Conservation (phyloP, 345 rosid species). For the Eucalyptus tenuipes region DNA sequence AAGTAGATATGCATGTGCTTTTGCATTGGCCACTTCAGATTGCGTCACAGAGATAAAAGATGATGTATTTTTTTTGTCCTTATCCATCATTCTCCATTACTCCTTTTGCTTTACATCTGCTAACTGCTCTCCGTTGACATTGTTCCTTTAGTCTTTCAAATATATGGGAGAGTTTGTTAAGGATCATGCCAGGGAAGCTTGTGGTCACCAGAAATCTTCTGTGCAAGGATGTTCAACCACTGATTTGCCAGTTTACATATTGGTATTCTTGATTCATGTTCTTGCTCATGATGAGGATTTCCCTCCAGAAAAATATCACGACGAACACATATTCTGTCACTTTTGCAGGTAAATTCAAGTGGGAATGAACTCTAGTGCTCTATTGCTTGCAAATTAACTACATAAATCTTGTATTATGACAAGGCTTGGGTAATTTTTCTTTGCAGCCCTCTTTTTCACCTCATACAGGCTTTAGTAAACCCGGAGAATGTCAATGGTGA, state of each 20-base stretch:
- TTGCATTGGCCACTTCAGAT: constrained; percentile 47
- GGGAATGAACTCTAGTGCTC: neutral
- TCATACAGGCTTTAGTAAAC: constrained; percentile 37
- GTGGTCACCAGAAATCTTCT: constrained; percentile 22
- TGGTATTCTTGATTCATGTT: constrained; percentile 71
- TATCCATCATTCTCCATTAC: neutral
- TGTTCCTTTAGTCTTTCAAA: constrained; percentile 37
- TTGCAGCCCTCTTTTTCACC: constrained; percentile 69
- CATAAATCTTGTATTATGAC: neutral
- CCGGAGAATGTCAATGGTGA: constrained; percentile 18
- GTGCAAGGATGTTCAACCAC: constrained; percentile 33
- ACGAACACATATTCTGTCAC: constrained; percentile 46
- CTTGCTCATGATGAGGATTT: constrained; percentile 67
- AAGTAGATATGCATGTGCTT: constrained; percentile 75
- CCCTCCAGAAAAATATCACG: constrained; percentile 59
- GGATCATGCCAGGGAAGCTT: constrained; percentile 38
- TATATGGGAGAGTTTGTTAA: constrained; percentile 65
- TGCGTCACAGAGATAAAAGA: constrained; percentile 44
- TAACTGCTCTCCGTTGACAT: neutral
- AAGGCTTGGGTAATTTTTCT: constrained; percentile 1
- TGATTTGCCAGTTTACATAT: constrained; percentile 59
- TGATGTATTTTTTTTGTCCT: constrained; percentile 28
- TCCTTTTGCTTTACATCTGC: neutral
- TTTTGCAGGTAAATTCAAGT: constrained; percentile 45
- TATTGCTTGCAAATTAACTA: neutral